A percentile compares a stretch with the other conserved stretches of the same genome.
Conservation (phyloP, 305 asterid genomes). For the Ruellia speciosa region DNA sequence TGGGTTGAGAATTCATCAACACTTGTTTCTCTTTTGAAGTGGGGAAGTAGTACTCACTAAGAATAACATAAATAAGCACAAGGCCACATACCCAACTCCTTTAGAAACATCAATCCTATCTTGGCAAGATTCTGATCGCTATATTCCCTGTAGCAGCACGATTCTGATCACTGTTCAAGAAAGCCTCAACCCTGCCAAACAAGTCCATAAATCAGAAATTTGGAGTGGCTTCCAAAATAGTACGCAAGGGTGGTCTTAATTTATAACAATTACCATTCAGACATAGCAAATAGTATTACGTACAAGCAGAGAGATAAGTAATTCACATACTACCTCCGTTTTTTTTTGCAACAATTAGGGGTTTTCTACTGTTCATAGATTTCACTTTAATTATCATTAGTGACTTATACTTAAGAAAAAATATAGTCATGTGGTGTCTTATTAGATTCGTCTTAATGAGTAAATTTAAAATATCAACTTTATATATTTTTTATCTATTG, state of each 20-base stretch:
- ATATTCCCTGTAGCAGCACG: conserved; percentile 79
- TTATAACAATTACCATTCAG: neutral
- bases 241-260: neutral
- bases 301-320: no score
- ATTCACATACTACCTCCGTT: no score
- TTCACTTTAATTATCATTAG: no score
- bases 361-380: no score
- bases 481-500: no score
- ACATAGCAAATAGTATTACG: no score
- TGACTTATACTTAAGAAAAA: no score
- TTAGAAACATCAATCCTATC: no score
- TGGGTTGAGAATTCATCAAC: neutral
- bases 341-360: no score
- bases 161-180: conserved; percentile 78
- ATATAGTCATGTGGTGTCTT: no score
- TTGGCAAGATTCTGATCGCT: conserved; percentile 88
- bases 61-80: neutral
- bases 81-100: conserved; percentile 87
- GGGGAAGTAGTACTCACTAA: neutral
- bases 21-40: neutral
- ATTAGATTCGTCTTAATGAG: no score
- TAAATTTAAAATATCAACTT: no score
- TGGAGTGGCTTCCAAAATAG: neutral
- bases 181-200: conserved; percentile 67
- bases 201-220: conserved; percentile 15